Percentiles rank a stretch among this genome's conserved stretches.
Conservation (phyloP, 164 flowering plant species). For the Brasenia schreberi region DNA sequence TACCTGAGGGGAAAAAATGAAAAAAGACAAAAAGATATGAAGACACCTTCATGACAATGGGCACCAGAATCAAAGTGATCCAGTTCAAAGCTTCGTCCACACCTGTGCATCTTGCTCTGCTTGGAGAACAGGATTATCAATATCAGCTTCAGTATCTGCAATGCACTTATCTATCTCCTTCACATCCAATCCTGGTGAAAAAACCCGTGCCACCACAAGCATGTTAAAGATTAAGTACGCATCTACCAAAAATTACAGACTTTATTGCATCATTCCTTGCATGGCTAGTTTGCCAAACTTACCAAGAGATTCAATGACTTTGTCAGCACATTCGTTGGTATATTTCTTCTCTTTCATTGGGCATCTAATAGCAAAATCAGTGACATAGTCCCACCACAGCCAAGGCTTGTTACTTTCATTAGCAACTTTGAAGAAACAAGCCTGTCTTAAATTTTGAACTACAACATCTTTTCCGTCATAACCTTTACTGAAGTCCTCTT, state of each 20-base stretch:
- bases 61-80: neutral
- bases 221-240: neutral
- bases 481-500: conserved; percentile 74
- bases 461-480: conserved; percentile 97
- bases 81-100: neutral
- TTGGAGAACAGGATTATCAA: conserved; percentile 70
- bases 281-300: conserved; percentile 10
- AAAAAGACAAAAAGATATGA: neutral
- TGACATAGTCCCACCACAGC: conserved; percentile 98
- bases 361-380: conserved; percentile 87
- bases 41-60: neutral
- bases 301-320: conserved; percentile 79
- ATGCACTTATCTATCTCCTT: conserved; percentile 61
- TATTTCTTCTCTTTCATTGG: conserved; percentile 91
- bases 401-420: conserved; percentile 78
- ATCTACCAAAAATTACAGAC: neutral
- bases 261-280: neutral
- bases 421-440: conserved; percentile 70
- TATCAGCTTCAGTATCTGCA: conserved; percentile 74
- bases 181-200: conserved; percentile 45
- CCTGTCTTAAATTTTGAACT: conserved; percentile 77
- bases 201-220: neutral
- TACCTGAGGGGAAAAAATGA: conserved; percentile 29
- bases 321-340: conserved; percentile 73
- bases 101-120: conserved; percentile 89